These are phyloP conservation scores for Picochlorum sp. DNA, from an alignment of 139 green algal species.

Conservation along the genomic window DNA sequence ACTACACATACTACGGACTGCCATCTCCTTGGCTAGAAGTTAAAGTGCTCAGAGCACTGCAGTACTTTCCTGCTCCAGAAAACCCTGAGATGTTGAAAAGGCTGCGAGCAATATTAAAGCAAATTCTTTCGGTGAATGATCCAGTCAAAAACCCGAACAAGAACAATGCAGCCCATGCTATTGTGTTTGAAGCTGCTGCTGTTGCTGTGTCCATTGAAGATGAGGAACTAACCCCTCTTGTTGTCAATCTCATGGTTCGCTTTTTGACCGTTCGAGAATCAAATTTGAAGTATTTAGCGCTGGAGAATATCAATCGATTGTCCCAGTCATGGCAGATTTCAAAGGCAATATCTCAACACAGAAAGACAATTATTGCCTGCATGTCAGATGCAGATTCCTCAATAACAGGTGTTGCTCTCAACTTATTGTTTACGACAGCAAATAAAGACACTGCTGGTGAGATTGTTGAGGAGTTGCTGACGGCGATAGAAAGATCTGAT, in stretches of 20 bases:
- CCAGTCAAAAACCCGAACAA: conserved; percentile 86
- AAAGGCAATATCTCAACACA: conserved; percentile 29
- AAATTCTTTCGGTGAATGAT: conserved; percentile 43
- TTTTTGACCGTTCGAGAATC: conserved; percentile 70
- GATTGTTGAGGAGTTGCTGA: conserved; percentile 75
- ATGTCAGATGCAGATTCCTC: conserved; percentile 84
- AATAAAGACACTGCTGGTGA: conserved; percentile 55
- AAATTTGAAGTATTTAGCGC: conserved; percentile 89
- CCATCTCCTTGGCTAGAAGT: conserved; percentile 95
- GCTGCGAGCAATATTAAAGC: conserved; percentile 51
- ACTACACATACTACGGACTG: conserved; percentile 99
- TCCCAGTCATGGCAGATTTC: conserved; percentile 51
- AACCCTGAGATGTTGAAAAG: conserved; percentile 37
- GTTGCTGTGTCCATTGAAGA: conserved; percentile 72
- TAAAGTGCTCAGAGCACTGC: conserved; percentile 83
- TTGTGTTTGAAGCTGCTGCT: conserved; percentile 94
- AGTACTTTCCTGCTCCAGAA: conserved; percentile 88
- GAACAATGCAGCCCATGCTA: conserved; percentile 90
- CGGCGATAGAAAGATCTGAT: conserved; percentile 72
- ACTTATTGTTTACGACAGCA: conserved; percentile 90
- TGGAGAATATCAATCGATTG: conserved; percentile 78
- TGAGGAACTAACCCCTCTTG: conserved; percentile 36
- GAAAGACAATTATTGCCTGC: conserved; percentile 49
- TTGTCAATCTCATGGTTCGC: conserved; percentile 50
- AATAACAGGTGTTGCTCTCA: conserved; percentile 79